phyloP scores from a whole-genome alignment of 2,329 filamentous ascomycete species.

The Trichoderma polysporum region DNA sequence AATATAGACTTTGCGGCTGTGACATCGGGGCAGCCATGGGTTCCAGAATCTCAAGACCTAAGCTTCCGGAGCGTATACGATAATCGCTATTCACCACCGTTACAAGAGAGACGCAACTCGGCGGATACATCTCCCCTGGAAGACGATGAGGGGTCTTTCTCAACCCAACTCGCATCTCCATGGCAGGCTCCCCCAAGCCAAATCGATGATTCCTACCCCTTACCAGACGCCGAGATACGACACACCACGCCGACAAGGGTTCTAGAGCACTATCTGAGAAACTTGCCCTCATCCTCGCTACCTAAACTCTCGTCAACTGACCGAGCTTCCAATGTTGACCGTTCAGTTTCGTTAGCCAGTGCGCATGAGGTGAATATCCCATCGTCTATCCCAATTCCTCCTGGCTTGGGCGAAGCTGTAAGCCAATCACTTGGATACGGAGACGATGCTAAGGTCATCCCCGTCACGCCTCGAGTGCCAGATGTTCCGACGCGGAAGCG shows the following conservation, averaged over 20 bases:
- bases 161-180: constrained; percentile 27
- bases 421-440: constrained; percentile 12
- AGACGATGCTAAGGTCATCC: constrained; percentile 26
- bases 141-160: neutral
- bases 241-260: constrained; percentile 49
- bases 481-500: constrained; percentile 5
- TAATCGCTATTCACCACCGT: constrained; percentile 40
- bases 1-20: constrained; percentile 20
- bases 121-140: neutral
- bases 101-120: constrained; percentile 18
- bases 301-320: constrained; percentile 28
- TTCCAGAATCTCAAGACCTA: constrained; percentile 39
- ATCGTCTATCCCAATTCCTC: constrained; percentile 29
- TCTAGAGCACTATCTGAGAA: constrained; percentile 47
- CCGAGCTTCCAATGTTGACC: neutral
- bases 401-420: constrained; percentile 16
- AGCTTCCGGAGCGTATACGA: constrained; percentile 48
- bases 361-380: constrained; percentile 23
- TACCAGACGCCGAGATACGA: constrained; percentile 33
- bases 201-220: constrained; percentile 55
- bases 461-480: constrained; percentile 28
- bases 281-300: constrained; percentile 6
- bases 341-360: neutral
- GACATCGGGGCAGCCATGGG: constrained; percentile 27
- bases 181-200: constrained; percentile 49